Conservation (phyloP, 1,284 basidiomycete species). For the Athelia sp. region DNA sequence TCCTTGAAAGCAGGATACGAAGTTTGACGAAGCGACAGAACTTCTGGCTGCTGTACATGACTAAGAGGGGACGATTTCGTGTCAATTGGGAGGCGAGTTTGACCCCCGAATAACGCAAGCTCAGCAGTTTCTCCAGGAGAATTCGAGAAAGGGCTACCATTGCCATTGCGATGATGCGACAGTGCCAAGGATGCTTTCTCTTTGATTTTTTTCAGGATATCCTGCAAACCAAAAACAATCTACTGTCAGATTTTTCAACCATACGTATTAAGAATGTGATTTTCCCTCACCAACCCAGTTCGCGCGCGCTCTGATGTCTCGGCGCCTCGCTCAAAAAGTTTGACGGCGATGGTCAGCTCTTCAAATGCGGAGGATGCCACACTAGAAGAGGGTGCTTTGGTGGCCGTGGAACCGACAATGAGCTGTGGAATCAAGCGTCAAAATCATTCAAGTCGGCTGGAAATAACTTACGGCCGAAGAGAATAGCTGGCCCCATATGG, state of each 20-base stretch:
- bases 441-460: conserved; percentile 35
- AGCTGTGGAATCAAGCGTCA: conserved; percentile 28
- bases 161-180: conserved; percentile 35
- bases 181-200: conserved; percentile 46
- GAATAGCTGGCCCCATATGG: conserved; percentile 49
- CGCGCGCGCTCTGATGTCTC: conserved; percentile 41
- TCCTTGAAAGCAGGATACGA: no score
- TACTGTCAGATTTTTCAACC: background rate
- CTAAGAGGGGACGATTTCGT: conserved; percentile 21
- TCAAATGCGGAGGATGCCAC: conserved; percentile 54
- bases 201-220: conserved; percentile 42
- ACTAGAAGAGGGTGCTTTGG: conserved; percentile 50
- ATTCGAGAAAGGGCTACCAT: conserved; percentile 15
- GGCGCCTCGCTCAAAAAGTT: conserved; percentile 48
- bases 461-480: conserved; percentile 42
- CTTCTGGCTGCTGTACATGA: no score
- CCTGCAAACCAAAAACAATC: no score
- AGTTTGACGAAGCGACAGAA: no score
- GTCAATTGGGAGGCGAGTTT: conserved; percentile 51
- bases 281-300: conserved; percentile 47
- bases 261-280: no score
- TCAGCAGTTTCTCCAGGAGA: conserved; percentile 50
- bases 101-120: conserved; percentile 62
- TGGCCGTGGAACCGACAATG: conserved; percentile 52
- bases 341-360: conserved; percentile 49